Evolutionary conservation across 345 rosid species (phyloP).

Genomic region (Aurinia saxatilis): DNA sequence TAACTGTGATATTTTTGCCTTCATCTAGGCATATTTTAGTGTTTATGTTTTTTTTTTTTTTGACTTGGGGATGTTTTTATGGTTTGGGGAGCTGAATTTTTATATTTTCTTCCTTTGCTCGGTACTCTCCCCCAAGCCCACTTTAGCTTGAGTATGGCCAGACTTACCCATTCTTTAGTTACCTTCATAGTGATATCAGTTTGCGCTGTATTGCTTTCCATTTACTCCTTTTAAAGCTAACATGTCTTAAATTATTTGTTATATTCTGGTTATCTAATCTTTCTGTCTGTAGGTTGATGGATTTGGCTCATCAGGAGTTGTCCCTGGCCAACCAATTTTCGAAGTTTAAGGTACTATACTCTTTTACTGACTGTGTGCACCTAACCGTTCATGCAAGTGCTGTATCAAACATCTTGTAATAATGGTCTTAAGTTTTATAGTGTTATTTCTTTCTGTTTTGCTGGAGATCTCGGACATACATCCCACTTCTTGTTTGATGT

Average conservation of each 20-base stretch:
- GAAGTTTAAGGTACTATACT: conserved; percentile 79
- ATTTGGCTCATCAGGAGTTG: conserved; percentile 84
- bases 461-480: not conserved
- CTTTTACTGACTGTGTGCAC: conserved; percentile 1
- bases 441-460: not conserved
- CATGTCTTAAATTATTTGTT: not conserved
- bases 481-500: not conserved
- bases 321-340: conserved; percentile 84
- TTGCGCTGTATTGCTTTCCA: not conserved
- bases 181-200: no score
- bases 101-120: conserved; percentile 1
- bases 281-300: conserved; percentile 60
- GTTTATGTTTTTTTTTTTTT: not conserved
- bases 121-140: not conserved
- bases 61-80: not conserved
- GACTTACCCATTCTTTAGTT: no score
- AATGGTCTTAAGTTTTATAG: not conserved
- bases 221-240: conserved; percentile 1
- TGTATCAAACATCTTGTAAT: not conserved
- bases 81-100: not conserved
- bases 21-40: not conserved
- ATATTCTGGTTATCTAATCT: not conserved
- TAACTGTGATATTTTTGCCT: conserved; percentile 4
- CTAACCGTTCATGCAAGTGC: not conserved
- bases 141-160: conserved; percentile 5